Conservation (phyloP, 768 basidiomycete genomes). For the Lanmaoa pseudosensibilis region DNA sequence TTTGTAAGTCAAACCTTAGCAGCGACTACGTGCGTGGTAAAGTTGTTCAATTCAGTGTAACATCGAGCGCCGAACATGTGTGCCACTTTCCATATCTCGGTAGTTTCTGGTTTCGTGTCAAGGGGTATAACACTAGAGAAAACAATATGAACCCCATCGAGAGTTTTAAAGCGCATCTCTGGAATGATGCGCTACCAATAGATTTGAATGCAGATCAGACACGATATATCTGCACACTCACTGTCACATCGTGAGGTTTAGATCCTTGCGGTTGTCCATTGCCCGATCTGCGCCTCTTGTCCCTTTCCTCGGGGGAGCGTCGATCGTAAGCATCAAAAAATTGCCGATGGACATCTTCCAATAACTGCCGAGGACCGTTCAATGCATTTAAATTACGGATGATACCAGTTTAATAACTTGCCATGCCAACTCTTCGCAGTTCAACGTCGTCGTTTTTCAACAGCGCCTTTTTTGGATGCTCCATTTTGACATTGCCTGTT, state of each 20-base stretch:
- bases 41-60: constrained; percentile 60
- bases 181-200: constrained; percentile 77
- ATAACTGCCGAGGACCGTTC: constrained; percentile 49
- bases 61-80: constrained; percentile 86
- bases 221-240: constrained; percentile 38
- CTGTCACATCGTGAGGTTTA: constrained; percentile 72
- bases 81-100: constrained; percentile 84
- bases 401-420: constrained; percentile 34
- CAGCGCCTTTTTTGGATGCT: constrained; percentile 67
- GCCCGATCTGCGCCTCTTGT: constrained; percentile 28
- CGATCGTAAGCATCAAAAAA: constrained; percentile 74
- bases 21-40: constrained; percentile 89
- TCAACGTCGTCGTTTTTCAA: constrained; percentile 88
- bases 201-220: background rate
- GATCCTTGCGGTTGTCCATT: constrained; percentile 28
- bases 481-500: constrained; percentile 33
- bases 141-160: constrained; percentile 78
- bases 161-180: constrained; percentile 66
- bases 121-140: constrained; percentile 96
- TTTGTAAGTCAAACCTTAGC: constrained; percentile 60
- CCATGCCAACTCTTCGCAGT: constrained; percentile 73
- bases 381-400: background rate
- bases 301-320: constrained; percentile 27
- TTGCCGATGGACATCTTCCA: constrained; percentile 72
- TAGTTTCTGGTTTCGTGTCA: constrained; percentile 74